Conservation (phyloP, 805 yeast species). For the Metschnikowia orientalis region DNA sequence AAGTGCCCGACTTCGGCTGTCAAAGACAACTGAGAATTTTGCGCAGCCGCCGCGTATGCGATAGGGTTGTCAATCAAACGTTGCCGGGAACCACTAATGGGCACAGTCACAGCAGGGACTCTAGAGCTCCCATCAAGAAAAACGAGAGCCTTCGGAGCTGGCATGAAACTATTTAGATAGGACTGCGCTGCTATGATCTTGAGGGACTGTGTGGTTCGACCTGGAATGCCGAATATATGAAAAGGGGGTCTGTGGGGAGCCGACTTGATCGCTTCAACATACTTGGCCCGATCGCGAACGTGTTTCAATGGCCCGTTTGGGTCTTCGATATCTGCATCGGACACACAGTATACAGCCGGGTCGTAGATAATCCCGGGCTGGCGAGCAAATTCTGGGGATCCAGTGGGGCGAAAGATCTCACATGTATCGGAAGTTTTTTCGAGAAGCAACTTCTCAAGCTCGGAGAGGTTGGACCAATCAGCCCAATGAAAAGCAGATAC, state of each 20-base stretch:
- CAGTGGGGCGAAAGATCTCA: constrained; percentile 1
- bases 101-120: too few species aligned
- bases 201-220: constrained; percentile 25
- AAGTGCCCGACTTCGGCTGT: constrained; percentile 19
- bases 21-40: constrained; percentile 1
- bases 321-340: constrained; percentile 6
- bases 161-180: constrained; percentile 40
- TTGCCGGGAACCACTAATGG: constrained; percentile 15
- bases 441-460: constrained; percentile 7
- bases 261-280: constrained; percentile 3
- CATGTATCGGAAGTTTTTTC: constrained; percentile 5
- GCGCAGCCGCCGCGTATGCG: constrained; percentile 6
- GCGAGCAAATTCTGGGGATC: not conserved
- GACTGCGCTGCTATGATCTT: constrained; percentile 35
- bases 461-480: constrained; percentile 17
- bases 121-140: constrained; percentile 23
- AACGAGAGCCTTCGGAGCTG: constrained; percentile 31
- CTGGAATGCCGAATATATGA: constrained; percentile 34
- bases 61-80: constrained; percentile 8
- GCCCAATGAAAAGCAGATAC: constrained; percentile 18
- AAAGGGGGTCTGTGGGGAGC: constrained; percentile 27
- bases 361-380: constrained; percentile 4
- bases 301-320: constrained; percentile 21
- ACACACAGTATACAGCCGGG: constrained; percentile 2
- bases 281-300: constrained; percentile 24